These are phyloP conservation scores for Termitomyces sp. DNA, from an alignment of 768 basidiomycete species.

Conservation along the genomic window DNA sequence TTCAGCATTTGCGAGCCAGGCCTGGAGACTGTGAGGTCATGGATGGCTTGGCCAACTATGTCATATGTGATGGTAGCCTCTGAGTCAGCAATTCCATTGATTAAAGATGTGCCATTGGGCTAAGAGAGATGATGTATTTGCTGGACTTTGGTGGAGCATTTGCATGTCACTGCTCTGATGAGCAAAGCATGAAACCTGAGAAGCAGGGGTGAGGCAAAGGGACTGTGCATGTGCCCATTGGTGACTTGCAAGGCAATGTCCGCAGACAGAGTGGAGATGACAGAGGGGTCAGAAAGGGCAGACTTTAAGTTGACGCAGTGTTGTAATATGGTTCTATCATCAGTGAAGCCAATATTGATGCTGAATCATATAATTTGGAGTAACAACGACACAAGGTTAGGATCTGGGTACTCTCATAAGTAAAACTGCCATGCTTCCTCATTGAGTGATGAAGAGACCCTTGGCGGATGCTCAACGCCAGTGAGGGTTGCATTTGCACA, in stretches of 20 bases:
- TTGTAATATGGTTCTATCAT: no score
- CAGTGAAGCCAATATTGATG: no score
- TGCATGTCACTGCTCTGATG: conserved; percentile 19
- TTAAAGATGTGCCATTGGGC: conserved; percentile 21
- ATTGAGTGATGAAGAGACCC: no score
- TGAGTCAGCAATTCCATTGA: conserved; percentile 24
- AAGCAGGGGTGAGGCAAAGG: conserved; percentile 18
- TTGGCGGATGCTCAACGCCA: no score
- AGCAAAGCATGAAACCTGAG: conserved; percentile 20
- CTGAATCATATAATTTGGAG: no score
- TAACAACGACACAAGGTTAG: no score
- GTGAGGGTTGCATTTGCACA: no score
- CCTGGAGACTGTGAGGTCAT: conserved; percentile 20
- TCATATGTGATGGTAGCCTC: conserved; percentile 28
- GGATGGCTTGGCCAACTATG: conserved; percentile 19
- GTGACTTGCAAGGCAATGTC: not conserved
- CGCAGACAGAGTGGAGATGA: conserved; percentile 5
- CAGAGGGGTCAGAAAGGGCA: conserved; percentile 10
- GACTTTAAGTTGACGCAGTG: conserved; percentile 17
- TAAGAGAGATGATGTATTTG: conserved; percentile 21
- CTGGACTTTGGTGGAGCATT: conserved; percentile 20
- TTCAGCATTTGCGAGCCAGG: conserved; percentile 27
- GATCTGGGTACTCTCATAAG: no score
- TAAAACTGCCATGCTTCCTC: no score
- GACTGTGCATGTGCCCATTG: conserved; percentile 13